Evolutionary conservation across 805 yeast species (phyloP), one percentile per base, ranked within the genome.

Genomic region (Torulaspora indica): DNA sequence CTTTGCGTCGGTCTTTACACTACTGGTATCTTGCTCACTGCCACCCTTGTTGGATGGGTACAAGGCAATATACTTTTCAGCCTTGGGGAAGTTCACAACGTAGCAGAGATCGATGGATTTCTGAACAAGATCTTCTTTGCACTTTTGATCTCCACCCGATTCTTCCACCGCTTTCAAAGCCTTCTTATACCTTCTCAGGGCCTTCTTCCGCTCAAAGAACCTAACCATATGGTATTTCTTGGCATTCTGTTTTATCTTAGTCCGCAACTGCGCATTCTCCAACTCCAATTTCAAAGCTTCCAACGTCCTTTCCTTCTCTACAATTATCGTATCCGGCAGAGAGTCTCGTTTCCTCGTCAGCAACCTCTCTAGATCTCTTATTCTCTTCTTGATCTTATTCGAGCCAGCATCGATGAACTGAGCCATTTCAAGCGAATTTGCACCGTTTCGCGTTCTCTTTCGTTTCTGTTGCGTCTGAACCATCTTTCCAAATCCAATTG

Each of bases 171-270:
- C 52, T 47, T 71, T 73, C 38, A 64, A 59, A 5, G 67, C 60
- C 45, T 71, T 68, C 51, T 82, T 84, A 58, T 85, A 78, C 46
- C 71, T 76, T 59, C 95, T 76, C 20, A 78, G 54, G 0, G 96
- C 93, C 73, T 89, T 90, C 68, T 88, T 87, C 59, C 76, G 79
- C 64, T 90, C 98, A 50, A 93, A 87, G 61, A 93, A 93, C 53
- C 91, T 76, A 38, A 93, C 88, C 90, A 88, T 89, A 61, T 88
- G 96, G 63, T 93, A 93, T 67, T 82, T 85, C 53, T 80, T 76
- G 9, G 87, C 78, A 31, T 72, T 67, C 42, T 75, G 72, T 50
- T 73, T 75, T 13, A 77, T 75, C 52, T 69, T 72, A 37, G 70
- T 67, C 24, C 66, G 66, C 30, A 63, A 48, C 47, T 74, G 72